Conservation (phyloP, 2,329 filamentous ascomycete species). For the Peltaster fructicola region DNA sequence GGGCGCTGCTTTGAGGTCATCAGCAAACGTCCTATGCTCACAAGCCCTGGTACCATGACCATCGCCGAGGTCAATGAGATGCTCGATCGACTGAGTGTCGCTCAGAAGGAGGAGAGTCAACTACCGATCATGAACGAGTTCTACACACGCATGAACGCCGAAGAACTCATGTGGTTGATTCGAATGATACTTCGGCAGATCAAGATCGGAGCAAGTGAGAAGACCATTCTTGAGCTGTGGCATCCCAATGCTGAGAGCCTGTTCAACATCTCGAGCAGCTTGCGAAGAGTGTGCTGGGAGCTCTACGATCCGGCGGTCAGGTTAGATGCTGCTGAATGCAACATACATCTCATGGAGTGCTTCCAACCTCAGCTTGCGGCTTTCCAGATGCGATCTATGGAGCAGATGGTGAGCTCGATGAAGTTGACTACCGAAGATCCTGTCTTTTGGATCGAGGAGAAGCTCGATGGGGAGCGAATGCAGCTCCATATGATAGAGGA, state of each 20-base stretch:
- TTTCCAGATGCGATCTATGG: conserved; percentile 70
- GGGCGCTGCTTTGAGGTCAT: conserved; percentile 76
- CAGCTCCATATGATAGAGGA: conserved; percentile 83
- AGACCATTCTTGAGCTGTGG: conserved; percentile 59
- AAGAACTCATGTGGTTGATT: conserved; percentile 87
- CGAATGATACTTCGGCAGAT: conserved; percentile 76
- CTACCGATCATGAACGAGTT: conserved; percentile 65
- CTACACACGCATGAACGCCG: conserved; percentile 79
- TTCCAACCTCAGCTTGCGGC: conserved; percentile 92
- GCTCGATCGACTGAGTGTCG: conserved; percentile 59
- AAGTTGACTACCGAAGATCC: conserved; percentile 50
- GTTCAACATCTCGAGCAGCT: conserved; percentile 80
- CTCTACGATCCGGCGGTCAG: conserved; percentile 55
- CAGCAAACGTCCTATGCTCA: conserved; percentile 63
- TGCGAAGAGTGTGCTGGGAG: conserved; percentile 90
- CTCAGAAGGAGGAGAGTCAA: conserved; percentile 69
- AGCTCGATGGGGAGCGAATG: conserved; percentile 91
- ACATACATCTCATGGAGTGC: conserved; percentile 74
- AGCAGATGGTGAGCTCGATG: conserved; percentile 57
- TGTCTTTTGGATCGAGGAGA: conserved; percentile 94
- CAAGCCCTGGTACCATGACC: conserved; percentile 56
- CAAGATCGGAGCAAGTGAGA: conserved; percentile 65
- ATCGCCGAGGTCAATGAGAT: conserved; percentile 80
- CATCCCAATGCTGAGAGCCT: conserved; percentile 35
- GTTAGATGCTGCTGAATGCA: conserved; percentile 56